These are phyloP conservation scores for Raffaelea albimanens DNA, from an alignment of 2,329 filamentous ascomycete genomes.

Conservation along the genomic window DNA sequence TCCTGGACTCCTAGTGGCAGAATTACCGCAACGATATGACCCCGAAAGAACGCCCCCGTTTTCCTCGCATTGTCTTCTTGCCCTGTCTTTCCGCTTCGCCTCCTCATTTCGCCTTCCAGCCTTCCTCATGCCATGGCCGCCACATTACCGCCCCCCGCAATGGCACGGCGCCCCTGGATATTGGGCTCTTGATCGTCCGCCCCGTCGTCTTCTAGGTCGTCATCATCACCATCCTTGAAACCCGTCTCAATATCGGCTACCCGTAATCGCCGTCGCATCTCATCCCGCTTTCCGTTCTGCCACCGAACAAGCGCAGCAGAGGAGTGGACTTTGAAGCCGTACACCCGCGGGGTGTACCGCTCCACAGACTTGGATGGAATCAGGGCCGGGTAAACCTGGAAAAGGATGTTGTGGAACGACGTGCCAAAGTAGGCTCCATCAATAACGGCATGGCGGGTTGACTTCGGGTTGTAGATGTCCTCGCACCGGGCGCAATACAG, in stretches of 20 bases:
- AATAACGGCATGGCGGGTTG: constrained; percentile 85
- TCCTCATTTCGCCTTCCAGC: no score
- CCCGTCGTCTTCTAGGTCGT: constrained; percentile 51
- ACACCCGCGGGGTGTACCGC: constrained; percentile 80
- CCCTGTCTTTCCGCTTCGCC: no score
- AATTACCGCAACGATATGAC: no score
- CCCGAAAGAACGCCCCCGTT: not conserved
- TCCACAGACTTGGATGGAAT: constrained; percentile 77
- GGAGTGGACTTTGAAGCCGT: constrained; percentile 92
- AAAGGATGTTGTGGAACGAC: constrained; percentile 97
- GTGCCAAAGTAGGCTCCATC: constrained; percentile 98
- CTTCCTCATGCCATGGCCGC: not conserved
- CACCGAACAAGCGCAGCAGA: constrained; percentile 80
- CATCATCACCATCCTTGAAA: constrained; percentile 61
- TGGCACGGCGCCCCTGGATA: not conserved
- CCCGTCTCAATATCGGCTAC: constrained; percentile 67
- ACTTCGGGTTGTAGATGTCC: constrained; percentile 98
- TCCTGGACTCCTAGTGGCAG: no score
- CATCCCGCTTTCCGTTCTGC: constrained; percentile 74
- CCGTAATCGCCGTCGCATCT: constrained; percentile 69
- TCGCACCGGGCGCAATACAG: constrained; percentile 96
- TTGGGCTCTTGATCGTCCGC: constrained; percentile 32
- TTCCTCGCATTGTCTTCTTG: no score
- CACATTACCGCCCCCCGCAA: not conserved
- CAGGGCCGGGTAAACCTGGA: constrained; percentile 92